phyloP scores from a whole-genome alignment of 805 yeast genomes.

The Zygosaccharomyces pseudorouxii region DNA sequence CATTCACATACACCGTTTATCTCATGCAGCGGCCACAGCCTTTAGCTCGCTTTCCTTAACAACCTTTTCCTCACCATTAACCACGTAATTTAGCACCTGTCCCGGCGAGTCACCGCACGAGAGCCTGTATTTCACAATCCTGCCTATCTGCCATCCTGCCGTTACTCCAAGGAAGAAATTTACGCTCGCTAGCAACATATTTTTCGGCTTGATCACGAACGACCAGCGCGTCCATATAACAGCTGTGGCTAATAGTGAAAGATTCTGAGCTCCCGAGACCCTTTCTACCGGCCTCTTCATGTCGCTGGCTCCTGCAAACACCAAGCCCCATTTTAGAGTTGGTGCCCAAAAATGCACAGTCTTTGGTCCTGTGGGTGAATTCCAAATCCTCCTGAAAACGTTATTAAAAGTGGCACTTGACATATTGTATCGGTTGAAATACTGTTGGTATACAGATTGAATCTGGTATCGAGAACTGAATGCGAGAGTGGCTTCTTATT shows the following conservation, averaged over 20 bases:
- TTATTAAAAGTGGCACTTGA: constrained; percentile 21
- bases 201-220: constrained; percentile 84
- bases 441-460: background rate
- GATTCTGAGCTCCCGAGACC: constrained; percentile 65
- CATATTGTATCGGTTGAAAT: background rate
- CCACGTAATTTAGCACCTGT: constrained; percentile 56
- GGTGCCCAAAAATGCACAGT: constrained; percentile 98
- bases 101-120: constrained; percentile 55
- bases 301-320: constrained; percentile 86
- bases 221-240: constrained; percentile 99
- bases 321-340: constrained; percentile 77
- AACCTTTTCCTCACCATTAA: constrained; percentile 40
- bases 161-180: constrained; percentile 90
- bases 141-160: constrained; percentile 75
- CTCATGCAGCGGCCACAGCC: constrained; percentile 10
- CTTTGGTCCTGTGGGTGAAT: constrained; percentile 90
- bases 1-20: background rate
- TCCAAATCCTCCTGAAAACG: constrained; percentile 61
- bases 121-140: constrained; percentile 66
- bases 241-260: constrained; percentile 85
- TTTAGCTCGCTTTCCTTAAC: constrained; percentile 9
- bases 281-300: constrained; percentile 86
- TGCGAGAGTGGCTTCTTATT: too few relatives aligned
- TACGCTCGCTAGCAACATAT: constrained; percentile 82
- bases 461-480: background rate